A percentile compares a stretch with the other conserved stretches of the same genome.
These are phyloP conservation scores for Prunus salicina DNA, from an alignment of 306 rosid genomes.

Conservation along the genomic window DNA sequence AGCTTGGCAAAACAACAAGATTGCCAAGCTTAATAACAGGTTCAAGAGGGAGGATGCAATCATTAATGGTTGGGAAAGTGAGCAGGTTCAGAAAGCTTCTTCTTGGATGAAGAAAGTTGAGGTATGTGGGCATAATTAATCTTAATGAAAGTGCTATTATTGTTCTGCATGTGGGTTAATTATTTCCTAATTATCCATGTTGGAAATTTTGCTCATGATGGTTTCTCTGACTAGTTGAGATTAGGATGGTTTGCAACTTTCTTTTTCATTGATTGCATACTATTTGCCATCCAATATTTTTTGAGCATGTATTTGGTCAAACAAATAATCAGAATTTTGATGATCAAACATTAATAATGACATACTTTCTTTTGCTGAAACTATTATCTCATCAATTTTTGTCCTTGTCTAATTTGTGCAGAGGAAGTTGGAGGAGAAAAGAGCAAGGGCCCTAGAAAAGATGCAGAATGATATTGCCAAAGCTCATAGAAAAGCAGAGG, in stretches of 20 bases:
- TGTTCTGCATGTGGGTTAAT: too few relatives aligned
- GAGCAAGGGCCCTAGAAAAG: slow-evolving; percentile 85
- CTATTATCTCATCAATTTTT: too few relatives aligned
- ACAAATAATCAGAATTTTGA: neutral
- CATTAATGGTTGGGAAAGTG: slow-evolving; percentile 74
- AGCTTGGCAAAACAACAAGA: slow-evolving; percentile 95
- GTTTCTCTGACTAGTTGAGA: neutral
- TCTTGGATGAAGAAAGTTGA: slow-evolving; percentile 90
- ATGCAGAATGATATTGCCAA: slow-evolving; percentile 83
- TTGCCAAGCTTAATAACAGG: slow-evolving; percentile 81
- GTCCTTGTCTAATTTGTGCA: slow-evolving; percentile 25
- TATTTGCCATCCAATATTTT: neutral
- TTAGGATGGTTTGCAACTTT: neutral
- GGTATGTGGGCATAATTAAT: slow-evolving; percentile 38
- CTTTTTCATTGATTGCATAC: neutral
- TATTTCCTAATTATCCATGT: neutral
- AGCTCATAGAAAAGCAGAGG: slow-evolving; percentile 84
- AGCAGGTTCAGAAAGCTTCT: slow-evolving; percentile 75
- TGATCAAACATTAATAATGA: neutral
- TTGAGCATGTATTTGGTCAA: neutral
- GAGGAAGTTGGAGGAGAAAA: slow-evolving; percentile 94
- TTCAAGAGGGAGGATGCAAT: slow-evolving; percentile 93
- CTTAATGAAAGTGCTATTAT: too few relatives aligned
- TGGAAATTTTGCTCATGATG: neutral
- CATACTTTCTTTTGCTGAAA: neutral